Evolutionary conservation across 208 protist genomes (phyloP), one percentile per base, ranked within the genome.

Genomic region (Jaenimonas drosophilae): DNA sequence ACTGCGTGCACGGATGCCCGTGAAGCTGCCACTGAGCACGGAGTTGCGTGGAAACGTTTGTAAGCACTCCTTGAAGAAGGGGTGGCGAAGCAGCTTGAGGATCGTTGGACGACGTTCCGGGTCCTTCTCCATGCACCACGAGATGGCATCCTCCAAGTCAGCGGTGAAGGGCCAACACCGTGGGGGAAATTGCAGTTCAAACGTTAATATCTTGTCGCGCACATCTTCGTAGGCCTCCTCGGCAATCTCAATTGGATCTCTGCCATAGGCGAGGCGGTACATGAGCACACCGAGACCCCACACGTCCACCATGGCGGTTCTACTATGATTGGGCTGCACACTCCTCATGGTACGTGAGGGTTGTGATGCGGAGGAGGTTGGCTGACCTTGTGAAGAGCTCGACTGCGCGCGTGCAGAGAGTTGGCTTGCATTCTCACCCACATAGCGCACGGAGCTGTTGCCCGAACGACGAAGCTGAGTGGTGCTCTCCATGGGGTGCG

Each of bases 251-350:
- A 87, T 54, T 9, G 76, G 76, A 4, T 77, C 62, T 5, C 17
- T 29, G 14, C 73, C 78, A 54, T 83, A 92, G 2, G 76, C 78
- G 31, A 92, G 67, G 16, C 64, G 74, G 49, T 88, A 92, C 76
- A 92, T 81, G 32, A 92, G 59, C 4, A 86, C 39, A 23, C 83
- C 83, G 46, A 87, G 79, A 19, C 78, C 76, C 79, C 83, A 92
- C 0, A 84, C 63, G 47, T 92, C 83, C 29, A 84, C 74, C 61
- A 73, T 79, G 1, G 53, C 49, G n/a, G n/a, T n/a, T n/a, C n/a
- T n/a, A n/a, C n/a, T n/a, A n/a, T n/a, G n/a, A n/a, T n/a, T n/a
- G n/a, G n/a, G n/a, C n/a, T n/a, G n/a, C n/a, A n/a, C n/a, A n/a
- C n/a, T n/a, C n/a, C n/a, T n/a, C n/a, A n/a, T n/a, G n/a, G n/a